These are phyloP conservation scores for Penicillium bialowiezense DNA, from an alignment of 495 filamentous ascomycete genomes.

Conservation along the genomic window DNA sequence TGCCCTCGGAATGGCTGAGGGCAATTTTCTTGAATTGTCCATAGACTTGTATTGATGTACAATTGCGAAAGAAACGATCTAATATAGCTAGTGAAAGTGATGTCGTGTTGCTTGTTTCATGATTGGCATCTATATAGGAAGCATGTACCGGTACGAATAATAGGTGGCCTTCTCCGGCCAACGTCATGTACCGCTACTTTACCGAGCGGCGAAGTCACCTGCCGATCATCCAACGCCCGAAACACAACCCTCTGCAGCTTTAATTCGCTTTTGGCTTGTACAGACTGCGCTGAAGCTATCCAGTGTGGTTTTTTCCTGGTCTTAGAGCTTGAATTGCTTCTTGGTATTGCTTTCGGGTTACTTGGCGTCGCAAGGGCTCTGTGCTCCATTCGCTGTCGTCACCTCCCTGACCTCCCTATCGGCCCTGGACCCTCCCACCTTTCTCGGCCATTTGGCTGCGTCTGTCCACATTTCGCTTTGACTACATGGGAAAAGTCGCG, in stretches of 20 bases:
- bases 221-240: constrained; percentile 19
- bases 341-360: constrained; percentile 2
- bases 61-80: constrained; percentile 7
- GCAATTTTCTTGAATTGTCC: constrained; percentile 6
- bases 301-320: not conserved
- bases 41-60: constrained; percentile 29
- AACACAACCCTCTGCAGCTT: constrained; percentile 7
- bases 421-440: constrained; percentile 7
- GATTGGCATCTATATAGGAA: not conserved
- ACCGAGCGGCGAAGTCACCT: constrained; percentile 27
- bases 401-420: constrained; percentile 20
- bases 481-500: constrained; percentile 7
- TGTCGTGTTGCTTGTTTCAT: too few relatives aligned
- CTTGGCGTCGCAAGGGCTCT: not conserved
- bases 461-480: not conserved
- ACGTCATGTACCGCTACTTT: constrained; percentile 25
- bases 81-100: too few relatives aligned
- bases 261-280: constrained; percentile 6
- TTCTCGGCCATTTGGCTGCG: constrained; percentile 2
- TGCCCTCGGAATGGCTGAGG: not conserved
- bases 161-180: not conserved
- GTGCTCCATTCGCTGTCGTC: constrained; percentile 19
- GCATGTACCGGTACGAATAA: constrained; percentile 14
- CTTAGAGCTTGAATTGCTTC: too few relatives aligned
- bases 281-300: not conserved